These are phyloP conservation scores for Ophiostoma sp. DNA, from an alignment of 2,329 filamentous ascomycete genomes.

Conservation along the genomic window DNA sequence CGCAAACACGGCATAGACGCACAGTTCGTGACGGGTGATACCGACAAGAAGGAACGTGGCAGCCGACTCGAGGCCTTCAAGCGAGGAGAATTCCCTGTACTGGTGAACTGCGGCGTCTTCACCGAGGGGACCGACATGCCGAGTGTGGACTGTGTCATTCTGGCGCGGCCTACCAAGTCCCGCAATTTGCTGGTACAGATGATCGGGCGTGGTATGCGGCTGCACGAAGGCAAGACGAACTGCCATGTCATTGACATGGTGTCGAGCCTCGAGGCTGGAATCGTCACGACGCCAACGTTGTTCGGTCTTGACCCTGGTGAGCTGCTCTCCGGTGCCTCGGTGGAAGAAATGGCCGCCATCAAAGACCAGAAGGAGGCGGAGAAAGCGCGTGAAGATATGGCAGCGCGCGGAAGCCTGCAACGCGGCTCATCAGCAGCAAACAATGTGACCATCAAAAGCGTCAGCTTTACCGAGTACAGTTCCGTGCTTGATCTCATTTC, in stretches of 20 bases:
- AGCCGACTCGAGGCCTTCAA: constrained; percentile 75
- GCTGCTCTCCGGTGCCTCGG: constrained; percentile 66
- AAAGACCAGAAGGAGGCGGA: constrained; percentile 50
- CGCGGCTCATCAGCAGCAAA: background rate
- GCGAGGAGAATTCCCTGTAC: constrained; percentile 73
- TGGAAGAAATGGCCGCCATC: constrained; percentile 60
- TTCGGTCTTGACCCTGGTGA: constrained; percentile 88
- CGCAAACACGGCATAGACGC: constrained; percentile 78
- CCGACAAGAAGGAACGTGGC: constrained; percentile 65
- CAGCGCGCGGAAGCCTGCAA: background rate
- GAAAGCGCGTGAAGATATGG: constrained; percentile 37
- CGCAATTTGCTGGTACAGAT: constrained; percentile 95
- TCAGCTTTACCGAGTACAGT: constrained; percentile 88
- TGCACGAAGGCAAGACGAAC: constrained; percentile 76
- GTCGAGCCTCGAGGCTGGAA: constrained; percentile 76
- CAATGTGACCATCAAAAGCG: constrained; percentile 39
- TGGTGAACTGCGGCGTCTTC: constrained; percentile 94
- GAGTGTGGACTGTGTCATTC: constrained; percentile 89
- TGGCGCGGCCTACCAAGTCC: constrained; percentile 86
- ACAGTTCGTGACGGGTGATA: constrained; percentile 79
- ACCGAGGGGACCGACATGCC: constrained; percentile 98
- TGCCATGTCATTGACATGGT: constrained; percentile 98
- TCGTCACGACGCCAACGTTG: constrained; percentile 86
- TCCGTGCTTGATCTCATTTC: constrained; percentile 88
- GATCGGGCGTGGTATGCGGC: constrained; percentile 90